These are phyloP conservation scores for Rhodotorula mucilaginosa DNA, from an alignment of 1,284 basidiomycete genomes.

Conservation along the genomic window DNA sequence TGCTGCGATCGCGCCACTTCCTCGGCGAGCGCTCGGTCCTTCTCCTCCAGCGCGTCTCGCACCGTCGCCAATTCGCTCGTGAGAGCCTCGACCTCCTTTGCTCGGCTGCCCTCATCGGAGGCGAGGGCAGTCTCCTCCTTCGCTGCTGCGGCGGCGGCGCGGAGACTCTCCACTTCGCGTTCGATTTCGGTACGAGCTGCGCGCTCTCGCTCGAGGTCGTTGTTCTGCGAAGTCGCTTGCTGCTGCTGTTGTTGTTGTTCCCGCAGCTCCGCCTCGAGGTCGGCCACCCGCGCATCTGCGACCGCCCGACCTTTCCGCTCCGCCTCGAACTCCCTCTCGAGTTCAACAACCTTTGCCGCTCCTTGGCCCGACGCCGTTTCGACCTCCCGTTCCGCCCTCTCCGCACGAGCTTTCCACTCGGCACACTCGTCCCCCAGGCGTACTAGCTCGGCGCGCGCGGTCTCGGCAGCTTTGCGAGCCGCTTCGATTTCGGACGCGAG, in stretches of 20 bases:
- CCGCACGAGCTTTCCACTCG: conserved; percentile 2
- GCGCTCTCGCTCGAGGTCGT: conserved; percentile 28
- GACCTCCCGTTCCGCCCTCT: conserved; percentile 4
- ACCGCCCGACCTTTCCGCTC: conserved; percentile 1
- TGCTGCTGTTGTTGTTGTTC: not conserved
- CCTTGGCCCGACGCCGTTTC: not conserved
- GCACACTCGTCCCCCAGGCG: conserved; percentile 2
- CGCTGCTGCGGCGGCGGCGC: no score
- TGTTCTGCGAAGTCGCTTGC: conserved; percentile 13
- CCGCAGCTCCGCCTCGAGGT: conserved; percentile 13
- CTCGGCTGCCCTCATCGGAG: conserved; percentile 17
- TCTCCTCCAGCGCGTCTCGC: conserved; percentile 18
- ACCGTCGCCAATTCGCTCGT: not conserved
- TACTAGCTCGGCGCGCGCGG: not conserved
- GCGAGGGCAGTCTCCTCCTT: conserved; percentile 9
- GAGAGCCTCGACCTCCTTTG: conserved; percentile 12
- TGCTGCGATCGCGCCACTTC: not conserved
- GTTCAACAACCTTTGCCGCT: not conserved
- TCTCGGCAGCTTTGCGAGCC: not conserved
- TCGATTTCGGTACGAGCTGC: not conserved
- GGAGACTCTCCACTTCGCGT: not conserved
- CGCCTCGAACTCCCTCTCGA: conserved; percentile 6
- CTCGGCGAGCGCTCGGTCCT: not conserved
- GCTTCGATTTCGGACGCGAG: not conserved
- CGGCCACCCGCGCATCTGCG: conserved; percentile 9